A percentile compares a stretch with the other conserved stretches of the same genome.
phyloP scores from a whole-genome alignment of 768 basidiomycete genomes.

The Podaxis mareebaensis region DNA sequence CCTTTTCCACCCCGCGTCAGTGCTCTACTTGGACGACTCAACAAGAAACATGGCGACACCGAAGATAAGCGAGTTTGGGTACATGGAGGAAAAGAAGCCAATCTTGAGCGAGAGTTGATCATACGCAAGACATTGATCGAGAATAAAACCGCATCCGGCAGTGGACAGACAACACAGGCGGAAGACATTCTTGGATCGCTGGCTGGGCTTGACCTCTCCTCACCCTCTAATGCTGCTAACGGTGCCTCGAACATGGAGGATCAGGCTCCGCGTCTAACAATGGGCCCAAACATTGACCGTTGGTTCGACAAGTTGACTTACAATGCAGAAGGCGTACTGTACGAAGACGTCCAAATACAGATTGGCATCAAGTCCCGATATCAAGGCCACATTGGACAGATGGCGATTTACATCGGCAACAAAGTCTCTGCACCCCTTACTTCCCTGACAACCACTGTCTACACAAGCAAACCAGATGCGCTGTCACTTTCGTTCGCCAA shows the following conservation, averaged over 20 bases:
- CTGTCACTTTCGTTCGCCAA: constrained; percentile 86
- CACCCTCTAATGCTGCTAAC: constrained; percentile 16
- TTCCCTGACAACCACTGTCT: constrained; percentile 84
- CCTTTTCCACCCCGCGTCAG: constrained; percentile 96
- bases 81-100: constrained; percentile 92
- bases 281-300: constrained; percentile 75
- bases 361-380: constrained; percentile 96
- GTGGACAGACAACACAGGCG: constrained; percentile 38
- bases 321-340: constrained; percentile 83
- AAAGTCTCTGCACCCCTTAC: constrained; percentile 88
- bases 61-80: constrained; percentile 96
- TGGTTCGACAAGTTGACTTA: constrained; percentile 89
- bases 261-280: constrained; percentile 56
- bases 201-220: constrained; percentile 76
- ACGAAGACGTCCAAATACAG: constrained; percentile 94
- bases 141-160: constrained; percentile 27
- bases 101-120: constrained; percentile 70
- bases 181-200: constrained; percentile 70
- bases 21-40: constrained; percentile 81
- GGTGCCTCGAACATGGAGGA: constrained; percentile 26
- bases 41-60: constrained; percentile 89
- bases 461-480: constrained; percentile 72
- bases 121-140: constrained; percentile 46
- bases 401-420: constrained; percentile 96
- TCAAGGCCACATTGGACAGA: constrained; percentile 90